Percentiles rank a stretch among this genome's conserved stretches.
phyloP scores from a whole-genome alignment of 1,284 basidiomycete species.

The Rhodotorula sp. region DNA sequence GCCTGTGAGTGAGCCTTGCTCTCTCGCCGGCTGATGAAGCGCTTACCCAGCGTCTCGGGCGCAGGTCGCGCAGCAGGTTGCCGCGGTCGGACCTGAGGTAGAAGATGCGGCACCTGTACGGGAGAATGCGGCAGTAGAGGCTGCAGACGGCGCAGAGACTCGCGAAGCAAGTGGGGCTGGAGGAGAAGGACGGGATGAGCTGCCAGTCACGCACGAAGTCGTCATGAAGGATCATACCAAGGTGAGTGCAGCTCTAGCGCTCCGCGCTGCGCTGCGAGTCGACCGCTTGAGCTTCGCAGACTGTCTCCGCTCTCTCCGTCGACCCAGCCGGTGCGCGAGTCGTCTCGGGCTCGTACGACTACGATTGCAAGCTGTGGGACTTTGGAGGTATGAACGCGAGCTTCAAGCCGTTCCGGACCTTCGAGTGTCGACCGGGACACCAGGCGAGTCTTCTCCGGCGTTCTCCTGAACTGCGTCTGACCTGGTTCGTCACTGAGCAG shows the following conservation, averaged over 20 bases:
- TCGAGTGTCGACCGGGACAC: constrained; percentile 90
- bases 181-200: constrained; percentile 39
- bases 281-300: constrained; percentile 49
- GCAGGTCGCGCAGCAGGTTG: not conserved
- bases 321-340: constrained; percentile 92
- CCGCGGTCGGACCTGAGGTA: too few species aligned
- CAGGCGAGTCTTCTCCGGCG: constrained; percentile 60
- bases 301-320: constrained; percentile 83
- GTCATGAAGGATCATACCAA: constrained; percentile 89
- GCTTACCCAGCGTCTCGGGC: not conserved
- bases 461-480: not conserved
- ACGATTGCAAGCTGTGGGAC: constrained; percentile 97
- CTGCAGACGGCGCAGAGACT: not conserved
- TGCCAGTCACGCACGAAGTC: constrained; percentile 68
- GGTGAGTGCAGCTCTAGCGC: constrained; percentile 43
- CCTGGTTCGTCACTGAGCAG: constrained; percentile 51
- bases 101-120: too few species aligned
- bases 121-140: not conserved
- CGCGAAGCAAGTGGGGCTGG: not conserved
- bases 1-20: not conserved
- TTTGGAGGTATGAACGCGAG: constrained; percentile 89
- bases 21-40: not conserved
- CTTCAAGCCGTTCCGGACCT: constrained; percentile 89
- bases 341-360: constrained; percentile 89
- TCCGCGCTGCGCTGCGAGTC: not conserved